A percentile compares a stretch with the other conserved stretches of the same genome.
These are phyloP conservation scores for Letharia columbiana DNA, from an alignment of 495 filamentous ascomycete species.

Conservation along the genomic window DNA sequence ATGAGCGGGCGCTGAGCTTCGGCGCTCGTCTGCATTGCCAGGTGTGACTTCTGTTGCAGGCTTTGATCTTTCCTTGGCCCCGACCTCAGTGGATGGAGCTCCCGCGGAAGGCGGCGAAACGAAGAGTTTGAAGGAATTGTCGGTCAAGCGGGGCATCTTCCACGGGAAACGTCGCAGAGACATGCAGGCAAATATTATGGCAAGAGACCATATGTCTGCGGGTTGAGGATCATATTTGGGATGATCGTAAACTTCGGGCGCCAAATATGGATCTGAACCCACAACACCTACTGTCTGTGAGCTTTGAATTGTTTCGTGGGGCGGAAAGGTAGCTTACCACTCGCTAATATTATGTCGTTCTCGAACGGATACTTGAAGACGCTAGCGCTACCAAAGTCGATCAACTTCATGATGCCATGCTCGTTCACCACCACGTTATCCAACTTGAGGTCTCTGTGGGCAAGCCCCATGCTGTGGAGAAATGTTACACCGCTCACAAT, in stretches of 20 bases:
- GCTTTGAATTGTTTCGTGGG: slow-evolving; percentile 20
- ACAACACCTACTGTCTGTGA: slow-evolving; percentile 63
- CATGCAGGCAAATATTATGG: slow-evolving; percentile 99
- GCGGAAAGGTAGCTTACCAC: slow-evolving; percentile 51
- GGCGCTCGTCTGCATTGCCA: slow-evolving; percentile 15
- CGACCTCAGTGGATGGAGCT: slow-evolving; percentile 39
- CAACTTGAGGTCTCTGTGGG: slow-evolving; percentile 92
- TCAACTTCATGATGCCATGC: slow-evolving; percentile 98
- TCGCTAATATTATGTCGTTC: slow-evolving; percentile 75
- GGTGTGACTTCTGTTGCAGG: slow-evolving; percentile 19
- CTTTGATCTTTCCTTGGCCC: slow-evolving; percentile 23
- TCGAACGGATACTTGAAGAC: slow-evolving; percentile 98
- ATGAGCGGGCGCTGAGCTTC: slow-evolving; percentile 21
- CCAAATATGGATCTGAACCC: slow-evolving; percentile 94
- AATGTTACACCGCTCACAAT: slow-evolving; percentile 97
- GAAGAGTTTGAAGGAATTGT: slow-evolving; percentile 93
- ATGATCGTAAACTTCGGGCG: slow-evolving; percentile 92
- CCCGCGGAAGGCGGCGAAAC: slow-evolving; percentile 59
- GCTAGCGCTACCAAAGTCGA: slow-evolving; percentile 96
- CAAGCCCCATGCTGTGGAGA: slow-evolving; percentile 89
- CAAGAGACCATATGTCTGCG: slow-evolving; percentile 94
- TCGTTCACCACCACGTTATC: slow-evolving; percentile 98
- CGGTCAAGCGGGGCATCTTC: slow-evolving; percentile 86
- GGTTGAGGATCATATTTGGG: slow-evolving; percentile 90
- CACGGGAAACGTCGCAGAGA: slow-evolving; percentile 90